Evolutionary conservation across 2,329 filamentous ascomycete genomes (phyloP), one percentile per base, ranked within the genome.

Genomic region (Trichoderma koningii): DNA sequence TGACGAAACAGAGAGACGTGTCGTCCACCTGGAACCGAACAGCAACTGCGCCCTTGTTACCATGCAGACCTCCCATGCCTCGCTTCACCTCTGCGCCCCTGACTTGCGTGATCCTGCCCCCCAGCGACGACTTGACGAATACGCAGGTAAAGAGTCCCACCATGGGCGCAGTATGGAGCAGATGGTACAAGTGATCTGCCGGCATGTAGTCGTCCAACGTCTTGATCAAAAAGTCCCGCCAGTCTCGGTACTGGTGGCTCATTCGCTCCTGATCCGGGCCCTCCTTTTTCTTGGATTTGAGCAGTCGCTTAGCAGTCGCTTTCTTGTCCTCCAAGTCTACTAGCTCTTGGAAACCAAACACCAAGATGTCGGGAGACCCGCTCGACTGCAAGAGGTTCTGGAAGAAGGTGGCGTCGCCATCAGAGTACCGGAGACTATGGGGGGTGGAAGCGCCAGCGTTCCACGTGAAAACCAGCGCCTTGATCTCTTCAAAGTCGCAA

Each of bases 341-440:
- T n/a, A 99, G 83, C 77, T 99, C 95, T 76, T 99, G 95, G 76
- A 99, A 99, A 1, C 93, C 94, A 80, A 99, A 99, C 0, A 98
- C 86, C 2, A 98, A 79, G 56, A 99, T 93, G 70, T 98, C 95
- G 0, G 95, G 92, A 7, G 90, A 87, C 45, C 89, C 85, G 67
- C 90, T 88, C n/a, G 85, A 86, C 68, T 89, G 85, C 28, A 99
- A 81, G 17, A 96, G 83, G 65, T 94, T 87, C 69, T 88, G 87
- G 72, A 98, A 90, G 75, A 98, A 98, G 50, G 83, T 82, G 12
- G 86, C 85, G 71, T 96, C 92, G 61, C 85, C 80, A 34, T 86
- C 83, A 1, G 87, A 86, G 68, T 91, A 87, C 63, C 90, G 85
- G 41, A 98, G 80, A 72, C 89, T 91, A 66, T 87, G 88, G 0